These are phyloP conservation scores for Volvariella volvacea DNA, from an alignment of 1,284 basidiomycete species.

Conservation along the genomic window DNA sequence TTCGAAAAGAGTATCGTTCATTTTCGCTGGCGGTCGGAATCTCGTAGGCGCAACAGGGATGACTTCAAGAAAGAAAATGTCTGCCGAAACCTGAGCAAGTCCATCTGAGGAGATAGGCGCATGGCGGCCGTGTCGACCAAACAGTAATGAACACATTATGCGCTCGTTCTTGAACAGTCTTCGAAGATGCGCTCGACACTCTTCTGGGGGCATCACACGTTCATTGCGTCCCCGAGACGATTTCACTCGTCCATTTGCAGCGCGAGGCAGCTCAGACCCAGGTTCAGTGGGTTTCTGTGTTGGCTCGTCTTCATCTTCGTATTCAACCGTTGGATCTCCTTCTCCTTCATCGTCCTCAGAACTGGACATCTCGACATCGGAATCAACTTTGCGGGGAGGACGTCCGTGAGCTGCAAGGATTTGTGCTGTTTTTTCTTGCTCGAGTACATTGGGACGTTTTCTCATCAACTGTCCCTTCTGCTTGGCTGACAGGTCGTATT, in stretches of 20 bases:
- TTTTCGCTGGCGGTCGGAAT: slow-evolving; percentile 89
- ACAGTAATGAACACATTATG: slow-evolving; percentile 80
- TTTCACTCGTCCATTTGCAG: slow-evolving; percentile 77
- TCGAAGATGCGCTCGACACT: slow-evolving; percentile 91
- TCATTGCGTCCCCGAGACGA: slow-evolving; percentile 75
- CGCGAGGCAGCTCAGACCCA: slow-evolving; percentile 39
- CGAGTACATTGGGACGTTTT: slow-evolving; percentile 67
- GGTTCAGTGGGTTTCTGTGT: slow-evolving; percentile 7
- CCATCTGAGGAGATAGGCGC: slow-evolving; percentile 49
- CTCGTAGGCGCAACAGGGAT: slow-evolving; percentile 91
- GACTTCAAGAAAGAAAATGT: slow-evolving; percentile 97
- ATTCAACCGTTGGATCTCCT: slow-evolving; percentile 22
- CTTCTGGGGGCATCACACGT: slow-evolving; percentile 84
- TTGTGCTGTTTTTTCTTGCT: slow-evolving; percentile 34
- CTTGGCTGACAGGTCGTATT: slow-evolving; percentile 81
- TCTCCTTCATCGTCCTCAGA: slow-evolving; percentile 35
- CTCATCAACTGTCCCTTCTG: slow-evolving; percentile 65
- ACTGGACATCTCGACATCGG: slow-evolving; percentile 40
- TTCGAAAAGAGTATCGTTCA: slow-evolving; percentile 93
- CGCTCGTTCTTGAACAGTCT: slow-evolving; percentile 83
- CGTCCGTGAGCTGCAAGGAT: slow-evolving; percentile 16
- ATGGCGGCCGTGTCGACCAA: slow-evolving; percentile 89
- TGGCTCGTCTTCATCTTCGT: slow-evolving; percentile 33
- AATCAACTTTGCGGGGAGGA: slow-evolving; percentile 21
- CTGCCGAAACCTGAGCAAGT: slow-evolving; percentile 70